Conservation (phyloP, 345 rosid species). For the Gossypium rotundifolium region DNA sequence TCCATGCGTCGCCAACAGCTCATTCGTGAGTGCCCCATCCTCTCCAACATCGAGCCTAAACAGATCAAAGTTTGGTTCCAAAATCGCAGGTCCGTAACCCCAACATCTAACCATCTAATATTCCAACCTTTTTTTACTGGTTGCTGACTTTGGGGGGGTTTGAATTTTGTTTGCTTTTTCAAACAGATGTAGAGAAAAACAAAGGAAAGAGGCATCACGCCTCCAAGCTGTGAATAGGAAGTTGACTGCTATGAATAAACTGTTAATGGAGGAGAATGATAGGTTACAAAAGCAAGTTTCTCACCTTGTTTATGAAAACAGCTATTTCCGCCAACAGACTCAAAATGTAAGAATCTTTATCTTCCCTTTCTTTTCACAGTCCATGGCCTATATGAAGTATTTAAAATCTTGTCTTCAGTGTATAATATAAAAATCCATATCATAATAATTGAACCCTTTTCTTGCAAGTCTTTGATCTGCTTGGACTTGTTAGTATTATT, state of each 20-base stretch:
- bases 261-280: slow-evolving; percentile 80
- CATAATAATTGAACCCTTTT: neutral
- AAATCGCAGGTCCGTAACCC: slow-evolving; percentile 46
- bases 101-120: neutral
- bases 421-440: neutral
- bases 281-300: slow-evolving; percentile 82
- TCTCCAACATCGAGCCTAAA: slow-evolving; percentile 76
- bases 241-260: slow-evolving; percentile 77
- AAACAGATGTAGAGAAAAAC: slow-evolving; percentile 70
- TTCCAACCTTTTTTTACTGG: neutral
- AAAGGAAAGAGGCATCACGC: slow-evolving; percentile 69
- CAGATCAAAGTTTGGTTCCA: slow-evolving; percentile 92
- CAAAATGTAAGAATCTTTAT: slow-evolving; percentile 37
- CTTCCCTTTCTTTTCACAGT: neutral
- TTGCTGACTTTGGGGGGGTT: neutral
- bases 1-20: slow-evolving; percentile 76
- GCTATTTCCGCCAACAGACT: slow-evolving; percentile 66
- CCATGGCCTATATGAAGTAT: neutral
- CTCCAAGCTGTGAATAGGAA: slow-evolving; percentile 74
- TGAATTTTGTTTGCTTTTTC: neutral
- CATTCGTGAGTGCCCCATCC: slow-evolving; percentile 68
- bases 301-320: slow-evolving; percentile 69
- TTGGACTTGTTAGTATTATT: neutral
- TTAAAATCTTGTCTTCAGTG: neutral
- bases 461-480: neutral